Conservation (phyloP, 176 grass and related monocot species). For the Phoenix roebelenii region DNA sequence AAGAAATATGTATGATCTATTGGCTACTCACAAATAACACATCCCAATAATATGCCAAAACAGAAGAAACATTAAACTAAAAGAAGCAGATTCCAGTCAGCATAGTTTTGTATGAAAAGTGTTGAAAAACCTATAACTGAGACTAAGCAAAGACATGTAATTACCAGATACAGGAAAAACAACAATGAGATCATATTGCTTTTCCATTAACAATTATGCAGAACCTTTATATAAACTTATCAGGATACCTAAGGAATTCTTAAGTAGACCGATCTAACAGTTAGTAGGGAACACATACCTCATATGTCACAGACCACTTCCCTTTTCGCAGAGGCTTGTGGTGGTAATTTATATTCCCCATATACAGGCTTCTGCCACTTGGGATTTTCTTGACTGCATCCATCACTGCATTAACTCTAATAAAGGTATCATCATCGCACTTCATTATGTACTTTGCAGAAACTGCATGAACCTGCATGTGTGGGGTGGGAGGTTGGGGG, state of each 20-base stretch:
- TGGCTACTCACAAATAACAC: too few relatives aligned
- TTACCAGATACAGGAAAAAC: background rate
- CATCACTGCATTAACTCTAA: conserved; percentile 55
- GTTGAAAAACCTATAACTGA: too few relatives aligned
- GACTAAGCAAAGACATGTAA: background rate
- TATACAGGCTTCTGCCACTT: conserved; percentile 53
- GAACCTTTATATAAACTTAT: too few relatives aligned
- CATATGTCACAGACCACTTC: conserved; percentile 82
- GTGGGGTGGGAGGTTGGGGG: background rate
- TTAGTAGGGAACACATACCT: conserved; percentile 28
- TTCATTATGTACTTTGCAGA: conserved; percentile 71
- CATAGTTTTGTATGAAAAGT: too few relatives aligned
- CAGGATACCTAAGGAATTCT: too few relatives aligned
- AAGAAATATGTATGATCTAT: too few relatives aligned
- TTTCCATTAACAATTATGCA: too few relatives aligned
- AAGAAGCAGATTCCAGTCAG: too few relatives aligned
- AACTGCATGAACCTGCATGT: conserved; percentile 48
- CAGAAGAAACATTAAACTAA: too few relatives aligned
- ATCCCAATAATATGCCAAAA: too few relatives aligned
- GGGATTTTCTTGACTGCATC: conserved; percentile 54
- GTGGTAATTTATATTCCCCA: conserved; percentile 69
- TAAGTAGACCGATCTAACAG: background rate
- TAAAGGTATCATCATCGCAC: conserved; percentile 79
- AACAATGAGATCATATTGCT: background rate
- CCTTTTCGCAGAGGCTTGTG: conserved; percentile 60